Evolutionary conservation across 140 eudicot species (phyloP).

Genomic region (Senecio squalidus): DNA sequence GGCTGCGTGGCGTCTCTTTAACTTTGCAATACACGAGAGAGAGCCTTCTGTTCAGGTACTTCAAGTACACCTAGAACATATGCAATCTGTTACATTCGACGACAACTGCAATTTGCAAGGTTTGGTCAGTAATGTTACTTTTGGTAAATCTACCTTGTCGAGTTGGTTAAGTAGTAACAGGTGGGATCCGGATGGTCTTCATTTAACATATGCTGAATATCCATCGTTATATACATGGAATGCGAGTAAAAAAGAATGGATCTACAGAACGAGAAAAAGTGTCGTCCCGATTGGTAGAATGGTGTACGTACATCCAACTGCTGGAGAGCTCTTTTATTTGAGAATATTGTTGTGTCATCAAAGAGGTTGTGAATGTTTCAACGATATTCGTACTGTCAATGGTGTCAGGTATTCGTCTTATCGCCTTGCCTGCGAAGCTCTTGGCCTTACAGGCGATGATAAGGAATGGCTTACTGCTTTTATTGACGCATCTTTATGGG

Average conservation of each 20-base stretch:
- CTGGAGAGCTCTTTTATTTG: background rate
- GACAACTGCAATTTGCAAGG: background rate
- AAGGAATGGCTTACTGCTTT: too few relatives aligned
- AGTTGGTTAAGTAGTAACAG: background rate
- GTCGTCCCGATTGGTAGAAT: background rate
- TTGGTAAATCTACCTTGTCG: background rate
- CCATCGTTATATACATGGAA: background rate
- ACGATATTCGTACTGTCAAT: background rate
- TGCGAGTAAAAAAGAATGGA: background rate
- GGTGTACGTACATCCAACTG: background rate
- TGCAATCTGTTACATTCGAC: background rate
- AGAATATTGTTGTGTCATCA: background rate
- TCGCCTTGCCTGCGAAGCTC: too few relatives aligned
- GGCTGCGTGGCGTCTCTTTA: background rate
- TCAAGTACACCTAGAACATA: background rate
- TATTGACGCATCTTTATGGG: too few relatives aligned
- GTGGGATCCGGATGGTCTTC: background rate
- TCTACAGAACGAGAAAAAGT: background rate
- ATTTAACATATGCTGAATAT: background rate
- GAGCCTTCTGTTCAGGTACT: background rate
- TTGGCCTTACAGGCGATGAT: too few relatives aligned
- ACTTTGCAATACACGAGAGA: background rate
- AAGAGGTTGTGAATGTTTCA: background rate
- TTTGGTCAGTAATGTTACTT: background rate
- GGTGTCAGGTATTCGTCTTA: too few relatives aligned